Evolutionary conservation across 1,284 basidiomycete species (phyloP), one percentile per base, ranked within the genome.

Genomic region (Inonotus obliquus): DNA sequence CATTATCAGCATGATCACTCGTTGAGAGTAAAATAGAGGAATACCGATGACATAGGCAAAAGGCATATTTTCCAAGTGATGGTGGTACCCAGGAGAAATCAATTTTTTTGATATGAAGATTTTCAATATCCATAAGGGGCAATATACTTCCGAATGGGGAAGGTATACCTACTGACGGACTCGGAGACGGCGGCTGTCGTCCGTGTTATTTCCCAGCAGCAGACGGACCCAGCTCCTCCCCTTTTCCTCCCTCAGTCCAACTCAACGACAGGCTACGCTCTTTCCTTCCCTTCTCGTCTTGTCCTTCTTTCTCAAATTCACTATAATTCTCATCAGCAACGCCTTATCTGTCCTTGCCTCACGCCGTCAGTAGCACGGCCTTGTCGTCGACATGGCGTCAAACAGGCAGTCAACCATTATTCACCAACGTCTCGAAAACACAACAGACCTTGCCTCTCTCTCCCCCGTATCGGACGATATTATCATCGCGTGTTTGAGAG

Each of bases 401-500:
- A 63, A 60, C 53, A 57, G 65, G 32, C 63, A 65, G 49, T 65
- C 65, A 27, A 65, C 64, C 37, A n/a, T 61, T 25, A 32, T 39
- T 27, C 82, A 83, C 71, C 84, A 86, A 71, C 83, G 81, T 69
- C 81, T 90, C 66, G 86, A 90, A 77, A 80, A 79, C 59, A 81
- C 84, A 67, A 78, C 76, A 14, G 85, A 91, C 82, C 82, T 91
- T 69, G 73, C 84, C 23, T 75, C 75, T 39, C 80, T 91, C 60
- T 76, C 82, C 1, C 74, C 82, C 58, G 70, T 87, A 62, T 86
- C 86, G 6, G 90, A 92, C 77, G 90, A 92, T 72, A 79, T 85
- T 71, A 85, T 92, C 70, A 87, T 91, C 58, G 83, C 90, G 65
- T 91, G 89, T 65, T 81, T 96, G 56, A 86, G 92, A 38, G 92